Base-by-base conservation (phyloP, 2,329 filamentous ascomycete species). In the Botryotinia convoluta region DNA sequence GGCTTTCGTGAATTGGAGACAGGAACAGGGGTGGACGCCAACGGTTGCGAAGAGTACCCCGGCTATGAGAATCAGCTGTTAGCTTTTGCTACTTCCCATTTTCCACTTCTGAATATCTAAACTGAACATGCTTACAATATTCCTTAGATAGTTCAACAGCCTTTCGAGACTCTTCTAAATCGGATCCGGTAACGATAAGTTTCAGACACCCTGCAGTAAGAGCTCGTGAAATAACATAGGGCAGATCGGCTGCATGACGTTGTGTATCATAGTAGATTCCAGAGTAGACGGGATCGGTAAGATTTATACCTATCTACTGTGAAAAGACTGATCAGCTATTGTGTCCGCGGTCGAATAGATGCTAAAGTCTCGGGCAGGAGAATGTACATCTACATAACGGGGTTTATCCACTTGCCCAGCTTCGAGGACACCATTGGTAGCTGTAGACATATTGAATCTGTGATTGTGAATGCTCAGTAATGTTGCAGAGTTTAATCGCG, bases 111-210 rank as follows among this genome's bases (percentile, higher is more conserved):
- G 26, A 51, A 37, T 67, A 57, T 26, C 70, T 64, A 51, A 60
- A 57, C 44, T 63, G 20, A 18, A 37, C 67, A 60, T 48, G 84
- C 90, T 75, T 84, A 95, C 93, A 90, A 80, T 95, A 91, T 77
- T 91, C 86, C 77, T 89, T 86, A 4, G 94, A 90, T 42, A 98
- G 86, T 61, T 90, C 84, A 16, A 97, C 84, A 0, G 94, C 94
- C 76, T 93, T 89, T 75, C 88, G 84, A 2, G 93, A 95, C 82
- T 95, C 94, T 69, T 86, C 85, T 68, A 98, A 86, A 80, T 96
- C 93, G 1, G 94, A 97, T 32, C 96, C 96, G 0, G 96, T 99
- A 48, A 98, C 89, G 85, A 99, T 95, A 79, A 99, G 89, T 79
- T 97, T 98, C 74, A 87, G 85, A 81, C 95, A 98, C 57, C 96